Evolutionary conservation across 148 eudicot species (phyloP), one percentile per base, ranked within the genome.

Genomic region (Cornus florida): DNA sequence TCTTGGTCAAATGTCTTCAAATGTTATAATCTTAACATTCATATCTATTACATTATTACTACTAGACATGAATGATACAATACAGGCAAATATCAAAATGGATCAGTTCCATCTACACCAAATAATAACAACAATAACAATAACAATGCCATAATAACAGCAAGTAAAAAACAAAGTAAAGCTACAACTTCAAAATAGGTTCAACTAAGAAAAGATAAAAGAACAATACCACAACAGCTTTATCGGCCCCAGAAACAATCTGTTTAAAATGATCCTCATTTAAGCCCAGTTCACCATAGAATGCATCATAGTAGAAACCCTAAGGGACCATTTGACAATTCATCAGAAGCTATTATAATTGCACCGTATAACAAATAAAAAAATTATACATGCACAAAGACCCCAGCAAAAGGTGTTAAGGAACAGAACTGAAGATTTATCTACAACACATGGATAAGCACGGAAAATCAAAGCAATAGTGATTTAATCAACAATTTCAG

Each of bases 231-330:
- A 86, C 82, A 75, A 76, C 98, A 75, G 99, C 98, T 88, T 90
- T 90, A 22, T 77, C 77, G 28, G 99, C 99, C 74, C 83, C 90
- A 31, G 84, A 85, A 60, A 82, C 90, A 86, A 96, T 96, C 71
- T 80, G 84, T 77, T 91, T 91, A 73, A 96, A 96, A 75, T 96
- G 95, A 72, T 91, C 99, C 75, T 96, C 99, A 73, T 96, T 97
- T 84, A 94, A 85, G 76, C 98, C 88, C 87, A 89, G 80, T 3
- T 94, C 98, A 79, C 94, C 99, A 87, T 97, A 97, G 83, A 89
- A 94, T 66, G 92, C 98, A 89, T 97, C 99, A 85, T 97, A 97
- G 78, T 86, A 97, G 80, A 94, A 97, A 67, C 99, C 99, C 98
- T 96, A 87, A 53, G 79, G 71, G 67, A 72, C 32, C 64, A 23